Base-by-base conservation (phyloP, 1,139 yeast genomes). In the Saccharomyces hybrid region DNA sequence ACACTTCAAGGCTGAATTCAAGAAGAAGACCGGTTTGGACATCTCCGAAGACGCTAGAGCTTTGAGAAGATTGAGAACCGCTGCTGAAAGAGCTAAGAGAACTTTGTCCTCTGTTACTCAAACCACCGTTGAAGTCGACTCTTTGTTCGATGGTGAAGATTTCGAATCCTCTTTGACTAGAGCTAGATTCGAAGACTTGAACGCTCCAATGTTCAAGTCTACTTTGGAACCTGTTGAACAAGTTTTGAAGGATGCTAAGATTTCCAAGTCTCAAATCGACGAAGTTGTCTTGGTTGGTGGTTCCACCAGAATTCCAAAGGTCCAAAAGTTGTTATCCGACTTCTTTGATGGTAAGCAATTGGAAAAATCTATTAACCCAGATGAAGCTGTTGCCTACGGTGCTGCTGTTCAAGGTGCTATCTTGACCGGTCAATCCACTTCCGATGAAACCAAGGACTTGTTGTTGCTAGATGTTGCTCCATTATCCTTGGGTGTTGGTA, bases 31-130 rank as follows among this genome's bases (percentile, higher is more conserved):
- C 75, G 91, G 93, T 81, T 79, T 81, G 77, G 98, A 91, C 76
- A 84, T 91, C 74, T 84, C 96, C 65, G 76, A 77, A 68, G 95
- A 91, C 77, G 88, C 95, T 73, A 87, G 97, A 83, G 96, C 98
- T 73, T 82, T 91, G 73, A 88, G 97, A 81, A 90, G 97, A 84
- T 83, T 91, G 76, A 88, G 97, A 85, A 91, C 97, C 70, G 96
- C 97, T 70, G 91, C 96, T 80, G 98, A 91, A 82, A 89, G 97
- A 80, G 98, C 98, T 67, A 91, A 91, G 95, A 88, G 98, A 83
- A 90, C 98, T 63, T 84, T 91, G 72, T 91, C 98, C 59, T 89
- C 97, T 65, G 93, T 93, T 66, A 88, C 97, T 67, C 96, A 90
- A 78, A 89, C 98, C 70, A 85, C 96, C 60, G 86, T 91, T 73